Conservation (phyloP, 208 protist genomes). For the Trypanosoma boissoni region DNA sequence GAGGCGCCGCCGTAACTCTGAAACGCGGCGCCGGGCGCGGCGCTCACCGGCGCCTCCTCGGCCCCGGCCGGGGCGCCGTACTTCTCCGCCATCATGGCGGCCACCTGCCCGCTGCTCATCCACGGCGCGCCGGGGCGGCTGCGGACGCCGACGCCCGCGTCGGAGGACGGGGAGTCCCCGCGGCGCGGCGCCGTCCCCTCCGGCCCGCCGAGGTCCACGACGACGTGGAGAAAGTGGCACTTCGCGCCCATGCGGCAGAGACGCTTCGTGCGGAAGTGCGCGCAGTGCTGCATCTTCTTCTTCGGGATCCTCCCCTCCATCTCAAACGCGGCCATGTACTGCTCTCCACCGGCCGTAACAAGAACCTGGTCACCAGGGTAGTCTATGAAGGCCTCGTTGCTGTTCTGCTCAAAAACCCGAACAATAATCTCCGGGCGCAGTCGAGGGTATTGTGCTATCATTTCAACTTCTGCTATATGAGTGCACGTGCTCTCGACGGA, state of each 20-base stretch:
- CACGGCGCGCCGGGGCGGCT: background rate
- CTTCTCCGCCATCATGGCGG: slow-evolving; percentile 11
- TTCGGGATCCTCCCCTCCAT: slow-evolving; percentile 31
- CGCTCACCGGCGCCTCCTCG: no score
- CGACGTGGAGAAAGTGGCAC: slow-evolving; percentile 79
- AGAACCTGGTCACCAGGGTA: slow-evolving; percentile 64
- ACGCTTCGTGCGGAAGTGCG: slow-evolving; percentile 76
- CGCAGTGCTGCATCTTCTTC: slow-evolving; percentile 83
- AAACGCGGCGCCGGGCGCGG: no score
- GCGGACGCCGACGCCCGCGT: slow-evolving; percentile 17
- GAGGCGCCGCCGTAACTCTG: no score
- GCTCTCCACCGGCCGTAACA: slow-evolving; percentile 56
- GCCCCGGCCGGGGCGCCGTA: background rate
- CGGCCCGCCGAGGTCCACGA: slow-evolving; percentile 39
- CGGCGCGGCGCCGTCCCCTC: slow-evolving; percentile 16
- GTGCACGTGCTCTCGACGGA: slow-evolving; percentile 49
- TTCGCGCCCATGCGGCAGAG: slow-evolving; percentile 73
- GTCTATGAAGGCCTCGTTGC: slow-evolving; percentile 41
- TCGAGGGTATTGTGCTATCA: slow-evolving; percentile 47
- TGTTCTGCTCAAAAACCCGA: slow-evolving; percentile 78
- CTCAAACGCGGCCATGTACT: slow-evolving; percentile 61
- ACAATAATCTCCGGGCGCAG: slow-evolving; percentile 51
- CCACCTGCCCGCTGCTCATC: slow-evolving; percentile 12
- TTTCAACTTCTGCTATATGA: slow-evolving; percentile 50
- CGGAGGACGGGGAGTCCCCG: slow-evolving; percentile 23